Evolutionary conservation across 78 protist species (phyloP), one percentile per base, ranked within the genome.

Genomic region (Cyanophora paradoxa): DNA sequence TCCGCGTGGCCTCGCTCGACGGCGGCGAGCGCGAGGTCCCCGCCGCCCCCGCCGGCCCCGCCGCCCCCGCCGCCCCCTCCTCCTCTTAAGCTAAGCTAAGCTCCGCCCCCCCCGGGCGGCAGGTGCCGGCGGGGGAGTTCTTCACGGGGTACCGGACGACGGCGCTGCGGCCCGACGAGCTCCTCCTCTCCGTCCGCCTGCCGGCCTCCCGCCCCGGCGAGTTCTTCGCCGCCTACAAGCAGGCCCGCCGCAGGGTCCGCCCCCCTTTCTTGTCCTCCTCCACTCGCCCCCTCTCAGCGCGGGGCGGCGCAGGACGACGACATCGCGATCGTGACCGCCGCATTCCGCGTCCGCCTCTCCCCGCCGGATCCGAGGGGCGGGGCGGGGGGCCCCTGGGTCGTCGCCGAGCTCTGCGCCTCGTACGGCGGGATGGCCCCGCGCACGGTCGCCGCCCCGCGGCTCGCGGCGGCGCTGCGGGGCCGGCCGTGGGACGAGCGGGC

Each of bases 261-360:
- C 24, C 7, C 7, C 48, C 24, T 13, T n/a, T n/a, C n/a, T n/a
- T n/a, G n/a, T n/a, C n/a, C n/a, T n/a, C n/a, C n/a, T n/a, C n/a
- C 48, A 42, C 48, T 42, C 48, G 7, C 7, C 24, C 7, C 24
- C 48, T 11, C 11, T 11, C 48, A 7, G 48, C 48, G 68, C 68
- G 24, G 46, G 91, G 42, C 67, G 95, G 19, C 61, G 85, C n/a
- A n/a, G 37, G 93, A 91, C 20, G 96, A 92, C 79, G 96, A 91
- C 75, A 92, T 92, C 64, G 92, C 94, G 34, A 89, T 92, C 39
- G 93, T 90, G 19, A 83, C 79, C 28, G 73, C 86, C 30, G 79
- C 79, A 39, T 39, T 91, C 68, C 78, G 92, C 75, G 86, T 84
- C 20, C 26, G n/a, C 0, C 57, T 90, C 19, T 59, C 16, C 46